Evolutionary conservation across 176 grass and related monocot genomes (phyloP), one percentile per base, ranked within the genome.

Genomic region (Avena atlantica): DNA sequence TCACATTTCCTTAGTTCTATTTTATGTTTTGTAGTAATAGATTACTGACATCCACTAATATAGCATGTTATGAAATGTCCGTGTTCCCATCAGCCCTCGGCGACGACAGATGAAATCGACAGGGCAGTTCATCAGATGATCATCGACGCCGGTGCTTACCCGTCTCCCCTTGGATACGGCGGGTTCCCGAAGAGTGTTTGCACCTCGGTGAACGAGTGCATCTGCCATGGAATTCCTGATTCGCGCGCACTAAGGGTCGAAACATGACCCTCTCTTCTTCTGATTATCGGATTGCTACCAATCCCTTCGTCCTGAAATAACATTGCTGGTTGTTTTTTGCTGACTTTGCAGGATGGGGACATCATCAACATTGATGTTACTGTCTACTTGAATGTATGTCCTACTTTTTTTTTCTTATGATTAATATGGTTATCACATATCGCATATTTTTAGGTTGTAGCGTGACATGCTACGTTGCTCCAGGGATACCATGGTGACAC

Each of bases 401-500:
- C 11, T 89, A 20, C 17, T 47, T 10, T 47, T 10, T 10, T 74
- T 63, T 24, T 45, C 6, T 13, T 50, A n/a, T 0, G 3, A 16
- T 64, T 48, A 44, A 76, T 42, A 9, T n/a, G 68, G 63, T 10
- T 70, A 42, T 42, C 40, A 42, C 40, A 42, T 65, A 77, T 44
- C 16, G 14, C 51, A 47, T 51, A 24, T 17, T 12, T 24, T 61
- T 1, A 0, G 1, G 1, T 15, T 53, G 37, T 57, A 55, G 70
- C 51, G 79, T 83, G 66, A 74, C 62, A 78, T 81, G 80, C 8
- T 47, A 76, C 56, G 74, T 86, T 90, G 44, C 70, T 87, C 9
- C 86, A 98, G 96, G 96, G 96, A 10, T 98, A 93, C 48, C 96
- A 98, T 47, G 96, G 92, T 57, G 96, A 98, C 86, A 96, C 96